Conservation (phyloP, 1,284 basidiomycete genomes). For the Tranzscheliella williamsii region DNA sequence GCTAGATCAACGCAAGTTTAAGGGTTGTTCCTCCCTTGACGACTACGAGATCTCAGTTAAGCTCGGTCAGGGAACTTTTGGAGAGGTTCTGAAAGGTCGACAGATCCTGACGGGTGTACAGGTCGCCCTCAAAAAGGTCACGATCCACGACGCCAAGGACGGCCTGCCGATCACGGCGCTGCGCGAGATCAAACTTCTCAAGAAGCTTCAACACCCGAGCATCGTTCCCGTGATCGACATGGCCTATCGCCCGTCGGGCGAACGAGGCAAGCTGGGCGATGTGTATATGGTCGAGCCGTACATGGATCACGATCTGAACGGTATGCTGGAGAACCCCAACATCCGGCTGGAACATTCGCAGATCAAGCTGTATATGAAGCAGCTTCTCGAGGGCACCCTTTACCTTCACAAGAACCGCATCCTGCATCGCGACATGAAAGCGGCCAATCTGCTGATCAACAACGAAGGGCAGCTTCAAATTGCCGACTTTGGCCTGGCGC, state of each 20-base stretch:
- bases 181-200: constrained; percentile 97
- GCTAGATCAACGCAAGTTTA: constrained; percentile 46
- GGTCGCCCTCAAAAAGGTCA: constrained; percentile 90
- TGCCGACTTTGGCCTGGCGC: constrained; percentile 94
- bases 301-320: constrained; percentile 98
- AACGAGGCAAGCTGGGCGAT: constrained; percentile 65
- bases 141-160: constrained; percentile 94
- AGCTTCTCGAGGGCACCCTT: constrained; percentile 88
- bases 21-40: constrained; percentile 51
- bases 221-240: constrained; percentile 90
- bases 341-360: constrained; percentile 62
- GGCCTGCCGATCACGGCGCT: constrained; percentile 94
- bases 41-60: constrained; percentile 55
- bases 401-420: constrained; percentile 97
- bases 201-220: constrained; percentile 80
- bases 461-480: constrained; percentile 67
- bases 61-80: constrained; percentile 58
- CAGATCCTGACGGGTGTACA: constrained; percentile 65
- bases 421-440: constrained; percentile 97
- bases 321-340: constrained; percentile 70
- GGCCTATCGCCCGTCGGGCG: constrained; percentile 66
- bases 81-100: constrained; percentile 61
- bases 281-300: constrained; percentile 98
- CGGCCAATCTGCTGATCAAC: constrained; percentile 92
- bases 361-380: constrained; percentile 94